Evolutionary conservation across 768 basidiomycete genomes (phyloP).

Genomic region (Mrakia frigida): DNA sequence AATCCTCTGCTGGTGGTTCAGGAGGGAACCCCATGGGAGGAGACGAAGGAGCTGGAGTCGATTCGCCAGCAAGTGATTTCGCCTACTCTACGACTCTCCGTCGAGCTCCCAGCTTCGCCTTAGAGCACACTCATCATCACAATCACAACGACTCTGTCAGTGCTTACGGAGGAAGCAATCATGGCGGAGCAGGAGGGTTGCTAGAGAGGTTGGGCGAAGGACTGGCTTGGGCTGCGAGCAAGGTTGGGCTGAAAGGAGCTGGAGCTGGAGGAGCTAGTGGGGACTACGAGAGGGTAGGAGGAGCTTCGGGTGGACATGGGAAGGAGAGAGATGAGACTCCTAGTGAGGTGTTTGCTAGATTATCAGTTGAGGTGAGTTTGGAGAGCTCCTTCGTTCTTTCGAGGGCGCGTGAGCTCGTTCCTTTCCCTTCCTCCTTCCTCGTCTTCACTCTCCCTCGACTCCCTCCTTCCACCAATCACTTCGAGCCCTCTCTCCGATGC

Average conservation of each 20-base stretch:
- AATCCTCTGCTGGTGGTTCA: not conserved
- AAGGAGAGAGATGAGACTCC: constrained; percentile 38
- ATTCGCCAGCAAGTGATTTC: not conserved
- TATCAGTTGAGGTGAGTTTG: constrained; percentile 39
- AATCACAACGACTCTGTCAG: not conserved
- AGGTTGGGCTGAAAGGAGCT: constrained; percentile 7
- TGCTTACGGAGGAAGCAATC: not conserved
- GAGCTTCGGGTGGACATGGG: not conserved
- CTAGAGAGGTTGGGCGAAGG: not conserved
- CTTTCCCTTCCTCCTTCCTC: not conserved
- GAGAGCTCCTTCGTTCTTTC: not conserved
- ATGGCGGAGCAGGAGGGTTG: not conserved
- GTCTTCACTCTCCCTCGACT: not conserved
- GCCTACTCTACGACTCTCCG: constrained; percentile 29
- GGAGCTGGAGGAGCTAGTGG: not conserved
- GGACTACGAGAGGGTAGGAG: not conserved
- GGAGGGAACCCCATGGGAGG: not conserved
- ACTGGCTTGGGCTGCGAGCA: not conserved
- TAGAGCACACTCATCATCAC: not conserved
- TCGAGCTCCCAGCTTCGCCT: not conserved
- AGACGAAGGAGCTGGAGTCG: not conserved
- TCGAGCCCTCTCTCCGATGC: too few species aligned
- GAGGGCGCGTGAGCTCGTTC: not conserved
- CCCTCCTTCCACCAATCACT: not conserved
- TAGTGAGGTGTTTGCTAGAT: constrained; percentile 41